These are phyloP conservation scores for Aspergillus amoenus DNA, from an alignment of 2,329 filamentous ascomycete genomes.

Conservation along the genomic window DNA sequence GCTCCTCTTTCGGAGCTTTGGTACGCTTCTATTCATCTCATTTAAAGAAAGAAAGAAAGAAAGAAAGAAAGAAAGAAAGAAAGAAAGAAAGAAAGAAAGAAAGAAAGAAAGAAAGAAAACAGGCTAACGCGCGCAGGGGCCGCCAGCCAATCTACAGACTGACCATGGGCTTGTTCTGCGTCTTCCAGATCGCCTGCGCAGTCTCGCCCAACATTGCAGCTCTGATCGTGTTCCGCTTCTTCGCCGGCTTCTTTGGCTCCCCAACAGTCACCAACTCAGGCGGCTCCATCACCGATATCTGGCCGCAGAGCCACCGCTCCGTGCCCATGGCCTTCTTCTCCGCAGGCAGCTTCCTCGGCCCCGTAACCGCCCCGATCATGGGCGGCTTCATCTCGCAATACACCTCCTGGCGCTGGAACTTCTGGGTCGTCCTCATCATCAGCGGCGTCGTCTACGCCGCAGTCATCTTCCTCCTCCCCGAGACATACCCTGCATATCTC, in stretches of 20 bases:
- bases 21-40: neutral
- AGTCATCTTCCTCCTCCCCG: neutral
- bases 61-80: too few species aligned
- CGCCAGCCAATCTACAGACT: neutral
- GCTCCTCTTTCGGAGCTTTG: neutral
- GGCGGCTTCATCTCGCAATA: neutral
- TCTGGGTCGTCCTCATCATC: constrained; percentile 1
- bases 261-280: neutral
- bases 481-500: neutral
- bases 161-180: neutral
- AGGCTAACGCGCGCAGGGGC: neutral
- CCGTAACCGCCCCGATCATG: neutral
- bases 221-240: neutral
- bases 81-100: too few species aligned
- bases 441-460: neutral
- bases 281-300: neutral
- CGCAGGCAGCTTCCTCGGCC: neutral
- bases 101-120: too few species aligned
- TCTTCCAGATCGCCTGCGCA: neutral
- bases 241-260: neutral
- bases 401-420: constrained; percentile 1
- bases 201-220: neutral
- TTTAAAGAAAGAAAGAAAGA: too few species aligned
- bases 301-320: neutral
- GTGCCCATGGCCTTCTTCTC: neutral